These are phyloP conservation scores for Mimosa pudica DNA, from an alignment of 306 rosid genomes.

Conservation along the genomic window DNA sequence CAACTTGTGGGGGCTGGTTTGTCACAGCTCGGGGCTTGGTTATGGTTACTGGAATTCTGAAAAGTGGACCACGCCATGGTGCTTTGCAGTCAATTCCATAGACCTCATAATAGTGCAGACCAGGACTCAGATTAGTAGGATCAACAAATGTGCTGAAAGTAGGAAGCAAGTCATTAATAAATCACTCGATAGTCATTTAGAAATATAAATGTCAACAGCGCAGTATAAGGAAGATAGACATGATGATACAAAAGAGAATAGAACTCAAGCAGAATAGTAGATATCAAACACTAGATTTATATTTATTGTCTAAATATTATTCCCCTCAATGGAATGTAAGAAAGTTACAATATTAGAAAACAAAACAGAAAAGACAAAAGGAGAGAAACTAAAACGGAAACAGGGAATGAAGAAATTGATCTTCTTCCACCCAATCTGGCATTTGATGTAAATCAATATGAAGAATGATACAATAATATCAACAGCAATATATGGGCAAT, in stretches of 20 bases:
- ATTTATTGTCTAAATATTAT: not conserved
- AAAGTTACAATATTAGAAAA: not conserved
- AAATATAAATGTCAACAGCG: constrained; percentile 8
- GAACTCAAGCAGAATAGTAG: not conserved
- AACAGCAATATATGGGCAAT: constrained; percentile 16
- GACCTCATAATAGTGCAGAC: constrained; percentile 89
- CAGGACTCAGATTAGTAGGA: constrained; percentile 76
- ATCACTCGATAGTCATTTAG: constrained; percentile 26
- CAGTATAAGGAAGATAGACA: constrained; percentile 21
- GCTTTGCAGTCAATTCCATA: constrained; percentile 91
- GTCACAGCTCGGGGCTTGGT: constrained; percentile 72
- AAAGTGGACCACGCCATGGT: constrained; percentile 98
- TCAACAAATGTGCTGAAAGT: constrained; percentile 80
- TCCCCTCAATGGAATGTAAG: not conserved
- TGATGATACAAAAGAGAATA: not conserved
- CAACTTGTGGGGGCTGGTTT: constrained; percentile 61
- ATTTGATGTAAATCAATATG: not conserved
- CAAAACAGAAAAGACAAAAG: not conserved
- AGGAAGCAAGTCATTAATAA: constrained; percentile 29
- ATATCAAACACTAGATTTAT: not conserved
- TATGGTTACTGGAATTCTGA: constrained; percentile 88
- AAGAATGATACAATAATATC: constrained; percentile 5
- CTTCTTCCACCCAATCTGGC: not conserved
- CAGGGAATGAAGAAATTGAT: not conserved
- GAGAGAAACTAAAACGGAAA: not conserved